Conservation (phyloP, 2,329 filamentous ascomycete genomes). For the Akanthomyces muscarius region DNA sequence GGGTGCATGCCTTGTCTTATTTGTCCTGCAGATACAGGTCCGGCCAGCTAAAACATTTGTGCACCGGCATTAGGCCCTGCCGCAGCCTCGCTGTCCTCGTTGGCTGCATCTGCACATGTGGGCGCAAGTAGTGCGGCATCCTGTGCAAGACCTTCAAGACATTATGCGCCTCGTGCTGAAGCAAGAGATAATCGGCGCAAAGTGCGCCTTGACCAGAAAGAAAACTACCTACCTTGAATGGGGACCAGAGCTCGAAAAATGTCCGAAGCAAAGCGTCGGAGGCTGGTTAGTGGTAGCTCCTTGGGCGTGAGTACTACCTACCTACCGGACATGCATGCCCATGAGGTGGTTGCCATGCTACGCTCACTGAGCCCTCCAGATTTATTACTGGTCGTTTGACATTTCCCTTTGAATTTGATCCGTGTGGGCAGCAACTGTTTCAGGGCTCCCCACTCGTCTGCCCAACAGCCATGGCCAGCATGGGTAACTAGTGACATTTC, state of each 20-base stretch:
- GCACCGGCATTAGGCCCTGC: neutral
- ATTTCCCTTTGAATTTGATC: neutral
- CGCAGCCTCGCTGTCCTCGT: conserved; percentile 5
- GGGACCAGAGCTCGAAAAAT: neutral
- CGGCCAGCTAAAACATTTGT: neutral
- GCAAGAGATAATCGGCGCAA: neutral
- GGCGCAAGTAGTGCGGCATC: neutral
- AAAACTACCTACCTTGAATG: neutral
- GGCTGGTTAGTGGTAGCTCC: neutral
- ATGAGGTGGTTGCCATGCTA: no score
- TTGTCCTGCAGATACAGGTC: conserved; percentile 6
- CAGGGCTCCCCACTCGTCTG: conserved; percentile 6
- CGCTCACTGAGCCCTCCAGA: neutral
- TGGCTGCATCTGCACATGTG: conserved; percentile 4
- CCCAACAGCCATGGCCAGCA: neutral
- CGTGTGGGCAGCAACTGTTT: conserved; percentile 10
- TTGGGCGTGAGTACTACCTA: neutral
- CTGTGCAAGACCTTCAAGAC: conserved; percentile 5
- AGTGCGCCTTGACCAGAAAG: neutral
- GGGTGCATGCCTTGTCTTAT: conserved; percentile 3
- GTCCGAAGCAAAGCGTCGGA: neutral
- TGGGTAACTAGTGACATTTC: neutral
- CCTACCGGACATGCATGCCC: neutral
- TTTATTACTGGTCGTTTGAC: neutral
- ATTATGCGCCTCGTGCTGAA: neutral